Evolutionary conservation across 805 yeast genomes (phyloP).

Genomic region (Monosporozyma yasuniensis): DNA sequence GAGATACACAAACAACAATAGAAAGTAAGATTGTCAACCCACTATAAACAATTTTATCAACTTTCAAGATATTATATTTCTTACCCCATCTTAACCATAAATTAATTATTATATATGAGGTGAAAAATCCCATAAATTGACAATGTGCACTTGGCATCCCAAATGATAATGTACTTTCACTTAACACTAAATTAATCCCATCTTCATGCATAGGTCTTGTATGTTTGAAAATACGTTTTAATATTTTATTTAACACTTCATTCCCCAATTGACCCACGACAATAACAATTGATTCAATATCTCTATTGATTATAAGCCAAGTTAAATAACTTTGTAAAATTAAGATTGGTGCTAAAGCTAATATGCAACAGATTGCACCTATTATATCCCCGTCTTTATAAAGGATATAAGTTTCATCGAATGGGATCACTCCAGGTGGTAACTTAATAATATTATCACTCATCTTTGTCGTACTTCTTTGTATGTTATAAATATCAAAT

Average conservation of each 20-base stretch:
- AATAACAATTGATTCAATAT: constrained; percentile 72
- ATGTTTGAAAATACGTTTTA: constrained; percentile 56
- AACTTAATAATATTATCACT: background rate
- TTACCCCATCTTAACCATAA: constrained; percentile 18
- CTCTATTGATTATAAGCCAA: constrained; percentile 76
- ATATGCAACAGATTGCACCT: constrained; percentile 55
- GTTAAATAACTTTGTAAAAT: constrained; percentile 71
- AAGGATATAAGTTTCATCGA: constrained; percentile 78
- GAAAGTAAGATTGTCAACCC: constrained; percentile 17
- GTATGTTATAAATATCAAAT: too few relatives aligned
- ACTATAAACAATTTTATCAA: background rate
- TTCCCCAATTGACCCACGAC: constrained; percentile 80
- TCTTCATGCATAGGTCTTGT: constrained; percentile 56
- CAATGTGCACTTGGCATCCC: constrained; percentile 99
- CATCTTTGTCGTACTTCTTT: background rate
- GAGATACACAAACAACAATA: constrained; percentile 50
- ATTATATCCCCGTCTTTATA: constrained; percentile 60
- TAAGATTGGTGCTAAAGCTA: constrained; percentile 74
- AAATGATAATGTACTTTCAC: constrained; percentile 17
- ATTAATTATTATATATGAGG: constrained; percentile 16
- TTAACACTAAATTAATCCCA: background rate
- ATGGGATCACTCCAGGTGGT: constrained; percentile 37
- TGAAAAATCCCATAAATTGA: constrained; percentile 74
- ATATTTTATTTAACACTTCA: constrained; percentile 60
- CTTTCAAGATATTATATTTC: background rate